Conservation (phyloP, 768 basidiomycete species). For the Tricholoma flavovirens region DNA sequence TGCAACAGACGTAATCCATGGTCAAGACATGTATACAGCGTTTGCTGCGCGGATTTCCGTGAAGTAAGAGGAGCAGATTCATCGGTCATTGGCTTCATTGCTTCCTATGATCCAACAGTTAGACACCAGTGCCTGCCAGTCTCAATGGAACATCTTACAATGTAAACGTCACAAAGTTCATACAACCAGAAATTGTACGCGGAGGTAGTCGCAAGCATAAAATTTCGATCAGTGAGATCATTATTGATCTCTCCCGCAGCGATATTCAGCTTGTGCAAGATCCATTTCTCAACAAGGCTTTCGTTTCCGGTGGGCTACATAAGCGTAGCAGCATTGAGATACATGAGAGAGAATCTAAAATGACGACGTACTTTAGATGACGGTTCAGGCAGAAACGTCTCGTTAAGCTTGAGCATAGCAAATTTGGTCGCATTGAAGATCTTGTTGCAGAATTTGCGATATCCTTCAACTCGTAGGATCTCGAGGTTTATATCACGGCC, state of each 20-base stretch:
- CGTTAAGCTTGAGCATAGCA: slow-evolving; percentile 95
- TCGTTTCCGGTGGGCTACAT: slow-evolving; percentile 81
- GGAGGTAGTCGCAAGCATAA: slow-evolving; percentile 84
- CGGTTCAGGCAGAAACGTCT: slow-evolving; percentile 69
- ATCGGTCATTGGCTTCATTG: slow-evolving; percentile 97
- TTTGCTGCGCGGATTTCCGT: slow-evolving; percentile 87
- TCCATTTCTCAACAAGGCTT: slow-evolving; percentile 91
- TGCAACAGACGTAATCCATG: slow-evolving; percentile 85
- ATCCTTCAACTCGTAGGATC: slow-evolving; percentile 93
- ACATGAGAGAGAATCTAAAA: background rate
- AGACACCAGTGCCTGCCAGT: background rate
- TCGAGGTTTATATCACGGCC: slow-evolving; percentile 97
- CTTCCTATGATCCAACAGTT: slow-evolving; percentile 57
- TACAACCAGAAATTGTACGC: slow-evolving; percentile 97
- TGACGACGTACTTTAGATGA: slow-evolving; percentile 51
- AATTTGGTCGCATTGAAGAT: slow-evolving; percentile 99
- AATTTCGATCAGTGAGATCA: slow-evolving; percentile 74
- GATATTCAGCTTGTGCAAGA: slow-evolving; percentile 87
- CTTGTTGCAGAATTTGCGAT: slow-evolving; percentile 99
- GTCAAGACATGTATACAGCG: slow-evolving; percentile 92
- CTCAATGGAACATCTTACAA: slow-evolving; percentile 45
- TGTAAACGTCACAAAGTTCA: slow-evolving; percentile 98
- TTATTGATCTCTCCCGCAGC: slow-evolving; percentile 75
- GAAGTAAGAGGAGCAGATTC: slow-evolving; percentile 55
- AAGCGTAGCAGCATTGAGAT: slow-evolving; percentile 9